Conservation (phyloP, 495 filamentous ascomycete species). For the Cenococcum geophilum region DNA sequence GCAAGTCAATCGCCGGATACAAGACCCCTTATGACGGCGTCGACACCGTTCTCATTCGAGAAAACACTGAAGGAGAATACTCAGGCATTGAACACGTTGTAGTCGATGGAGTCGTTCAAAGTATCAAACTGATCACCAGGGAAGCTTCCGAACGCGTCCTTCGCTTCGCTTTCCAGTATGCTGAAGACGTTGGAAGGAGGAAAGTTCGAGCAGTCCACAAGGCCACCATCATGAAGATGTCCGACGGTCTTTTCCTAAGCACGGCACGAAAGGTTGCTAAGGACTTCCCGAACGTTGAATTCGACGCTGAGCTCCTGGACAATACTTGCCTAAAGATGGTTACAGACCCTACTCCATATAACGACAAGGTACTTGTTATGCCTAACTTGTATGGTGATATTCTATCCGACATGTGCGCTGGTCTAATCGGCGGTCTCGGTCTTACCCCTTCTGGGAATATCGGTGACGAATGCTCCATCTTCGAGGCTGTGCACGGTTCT, state of each 20-base stretch:
- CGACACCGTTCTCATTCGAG: constrained; percentile 95
- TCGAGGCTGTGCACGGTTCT: constrained; percentile 98
- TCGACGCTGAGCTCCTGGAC: constrained; percentile 94
- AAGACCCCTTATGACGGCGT: constrained; percentile 98
- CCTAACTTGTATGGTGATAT: constrained; percentile 99
- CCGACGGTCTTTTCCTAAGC: constrained; percentile 92
- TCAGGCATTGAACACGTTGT: constrained; percentile 98
- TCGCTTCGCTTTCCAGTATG: constrained; percentile 95
- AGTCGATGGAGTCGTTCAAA: constrained; percentile 95
- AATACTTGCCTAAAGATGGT: constrained; percentile 98
- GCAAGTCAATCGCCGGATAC: constrained; percentile 87
- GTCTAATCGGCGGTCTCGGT: constrained; percentile 94
- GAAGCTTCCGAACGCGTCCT: constrained; percentile 92
- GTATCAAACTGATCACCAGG: constrained; percentile 96
- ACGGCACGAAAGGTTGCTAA: constrained; percentile 76
- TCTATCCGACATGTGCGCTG: constrained; percentile 98
- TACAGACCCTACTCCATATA: constrained; percentile 88
- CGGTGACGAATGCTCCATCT: constrained; percentile 81
- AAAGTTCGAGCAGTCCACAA: constrained; percentile 98
- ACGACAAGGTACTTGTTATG: constrained; percentile 99
- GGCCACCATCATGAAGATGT: constrained; percentile 99
- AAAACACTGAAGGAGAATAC: constrained; percentile 99
- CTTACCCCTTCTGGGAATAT: constrained; percentile 98
- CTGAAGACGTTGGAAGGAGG: constrained; percentile 78
- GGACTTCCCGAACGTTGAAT: constrained; percentile 90